Evolutionary conservation across 176 grass and related monocot species (phyloP).

Genomic region (Cenchrus purpureus): DNA sequence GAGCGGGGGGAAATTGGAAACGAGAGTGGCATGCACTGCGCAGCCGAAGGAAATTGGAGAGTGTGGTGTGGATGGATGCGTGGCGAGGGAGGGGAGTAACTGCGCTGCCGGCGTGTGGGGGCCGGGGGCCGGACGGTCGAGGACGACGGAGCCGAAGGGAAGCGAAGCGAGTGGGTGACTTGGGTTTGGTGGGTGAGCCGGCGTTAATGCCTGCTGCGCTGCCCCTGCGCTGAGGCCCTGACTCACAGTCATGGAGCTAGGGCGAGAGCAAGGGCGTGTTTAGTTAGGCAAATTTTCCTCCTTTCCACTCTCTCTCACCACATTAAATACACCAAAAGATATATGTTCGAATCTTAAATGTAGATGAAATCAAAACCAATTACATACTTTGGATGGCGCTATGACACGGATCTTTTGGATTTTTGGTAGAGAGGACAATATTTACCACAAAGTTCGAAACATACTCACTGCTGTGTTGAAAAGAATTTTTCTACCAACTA

Average conservation of each 20-base stretch:
- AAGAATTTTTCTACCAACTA: too few species aligned
- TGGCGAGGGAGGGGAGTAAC: slow-evolving; percentile 22
- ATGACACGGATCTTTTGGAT: too few species aligned
- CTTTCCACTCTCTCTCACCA: too few species aligned
- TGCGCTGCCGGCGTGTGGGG: slow-evolving; percentile 22
- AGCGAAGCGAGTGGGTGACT: neutral
- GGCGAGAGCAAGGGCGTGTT: neutral
- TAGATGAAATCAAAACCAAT: too few species aligned
- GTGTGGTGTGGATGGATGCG: neutral
- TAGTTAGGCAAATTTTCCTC: too few species aligned
- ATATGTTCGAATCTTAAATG: too few species aligned
- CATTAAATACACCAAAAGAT: too few species aligned
- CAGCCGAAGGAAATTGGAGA: too few species aligned
- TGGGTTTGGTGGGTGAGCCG: slow-evolving; percentile 37
- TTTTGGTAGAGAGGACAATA: too few species aligned
- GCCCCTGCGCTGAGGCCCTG: neutral
- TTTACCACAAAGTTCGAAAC: too few species aligned
- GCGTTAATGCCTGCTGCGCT: slow-evolving; percentile 39
- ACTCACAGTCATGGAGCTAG: slow-evolving; percentile 21
- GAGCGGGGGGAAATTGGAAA: neutral
- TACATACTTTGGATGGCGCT: too few species aligned
- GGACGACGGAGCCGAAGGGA: neutral
- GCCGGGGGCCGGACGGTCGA: neutral
- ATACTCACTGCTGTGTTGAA: too few species aligned
- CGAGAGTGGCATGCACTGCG: neutral